These are phyloP conservation scores for Cubamyces sp. DNA, from an alignment of 768 basidiomycete genomes.

Conservation along the genomic window DNA sequence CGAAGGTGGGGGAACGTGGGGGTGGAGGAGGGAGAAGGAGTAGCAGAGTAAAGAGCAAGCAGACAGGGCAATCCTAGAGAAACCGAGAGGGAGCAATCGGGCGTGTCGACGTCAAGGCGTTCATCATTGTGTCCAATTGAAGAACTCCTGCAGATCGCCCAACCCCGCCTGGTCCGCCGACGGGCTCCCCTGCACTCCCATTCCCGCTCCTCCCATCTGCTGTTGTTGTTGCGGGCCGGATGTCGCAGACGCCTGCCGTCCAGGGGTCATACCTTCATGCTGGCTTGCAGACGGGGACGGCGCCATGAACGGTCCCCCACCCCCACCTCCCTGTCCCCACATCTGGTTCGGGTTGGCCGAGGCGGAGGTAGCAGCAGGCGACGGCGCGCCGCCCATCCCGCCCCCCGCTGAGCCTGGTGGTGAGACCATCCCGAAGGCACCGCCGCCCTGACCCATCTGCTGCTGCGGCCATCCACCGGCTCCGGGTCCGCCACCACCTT, in stretches of 20 bases:
- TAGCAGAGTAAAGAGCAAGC: slow-evolving; percentile 2
- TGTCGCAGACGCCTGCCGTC: slow-evolving; percentile 55
- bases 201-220: slow-evolving; percentile 32
- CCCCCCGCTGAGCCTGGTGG: slow-evolving; percentile 21
- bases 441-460: neutral
- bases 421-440: slow-evolving; percentile 20
- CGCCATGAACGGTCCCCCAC: slow-evolving; percentile 29
- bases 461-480: slow-evolving; percentile 37
- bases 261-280: slow-evolving; percentile 30
- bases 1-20: neutral
- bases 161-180: slow-evolving; percentile 46
- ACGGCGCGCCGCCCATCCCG: slow-evolving; percentile 19
- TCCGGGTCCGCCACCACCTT: slow-evolving; percentile 39
- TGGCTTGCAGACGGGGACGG: slow-evolving; percentile 30
- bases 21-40: neutral
- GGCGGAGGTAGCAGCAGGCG: slow-evolving; percentile 14
- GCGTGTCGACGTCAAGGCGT: neutral
- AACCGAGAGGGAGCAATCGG: slow-evolving; percentile 20
- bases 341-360: slow-evolving; percentile 24
- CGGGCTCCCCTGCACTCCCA: slow-evolving; percentile 38
- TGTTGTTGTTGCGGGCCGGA: slow-evolving; percentile 47
- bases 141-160: slow-evolving; percentile 58
- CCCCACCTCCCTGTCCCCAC: slow-evolving; percentile 20
- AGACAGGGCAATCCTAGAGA: neutral
- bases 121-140: slow-evolving; percentile 53